Evolutionary conservation across 208 protist genomes (phyloP).

Genomic region (Novymonas esmeraldas): DNA sequence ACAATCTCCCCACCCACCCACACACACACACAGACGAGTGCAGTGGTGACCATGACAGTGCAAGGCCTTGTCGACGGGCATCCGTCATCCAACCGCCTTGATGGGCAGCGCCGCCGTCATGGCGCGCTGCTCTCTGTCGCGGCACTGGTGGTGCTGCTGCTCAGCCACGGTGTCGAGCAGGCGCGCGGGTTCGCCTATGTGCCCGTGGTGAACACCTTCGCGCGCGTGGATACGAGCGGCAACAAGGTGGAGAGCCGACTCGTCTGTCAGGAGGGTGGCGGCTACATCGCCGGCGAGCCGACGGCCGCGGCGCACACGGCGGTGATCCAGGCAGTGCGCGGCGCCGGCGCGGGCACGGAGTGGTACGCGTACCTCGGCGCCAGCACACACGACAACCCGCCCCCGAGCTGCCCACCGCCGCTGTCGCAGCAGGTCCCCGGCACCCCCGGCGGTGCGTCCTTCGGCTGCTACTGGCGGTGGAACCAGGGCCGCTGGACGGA

Average conservation of each 20-base stretch:
- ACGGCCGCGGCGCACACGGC: conserved; percentile 21
- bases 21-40: neutral
- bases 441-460: neutral
- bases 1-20: neutral
- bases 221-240: conserved; percentile 14
- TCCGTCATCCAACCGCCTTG: neutral
- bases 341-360: conserved; percentile 3
- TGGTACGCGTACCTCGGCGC: conserved; percentile 48
- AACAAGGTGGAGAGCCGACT: conserved; percentile 12
- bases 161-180: conserved; percentile 6
- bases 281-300: conserved; percentile 32
- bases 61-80: neutral
- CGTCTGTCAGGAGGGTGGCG: conserved; percentile 31
- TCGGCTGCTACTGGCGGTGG: conserved; percentile 50
- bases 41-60: neutral
- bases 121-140: neutral
- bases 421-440: neutral
- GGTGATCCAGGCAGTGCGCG: conserved; percentile 20
- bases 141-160: conserved; percentile 9
- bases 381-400: conserved; percentile 13
- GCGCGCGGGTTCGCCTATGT: conserved; percentile 30
- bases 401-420: conserved; percentile 3
- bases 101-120: neutral
- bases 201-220: conserved; percentile 26
- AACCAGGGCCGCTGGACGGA: conserved; percentile 42